Conservation (phyloP, 179 eudicot genomes). For the Corrigiola litoralis region DNA sequence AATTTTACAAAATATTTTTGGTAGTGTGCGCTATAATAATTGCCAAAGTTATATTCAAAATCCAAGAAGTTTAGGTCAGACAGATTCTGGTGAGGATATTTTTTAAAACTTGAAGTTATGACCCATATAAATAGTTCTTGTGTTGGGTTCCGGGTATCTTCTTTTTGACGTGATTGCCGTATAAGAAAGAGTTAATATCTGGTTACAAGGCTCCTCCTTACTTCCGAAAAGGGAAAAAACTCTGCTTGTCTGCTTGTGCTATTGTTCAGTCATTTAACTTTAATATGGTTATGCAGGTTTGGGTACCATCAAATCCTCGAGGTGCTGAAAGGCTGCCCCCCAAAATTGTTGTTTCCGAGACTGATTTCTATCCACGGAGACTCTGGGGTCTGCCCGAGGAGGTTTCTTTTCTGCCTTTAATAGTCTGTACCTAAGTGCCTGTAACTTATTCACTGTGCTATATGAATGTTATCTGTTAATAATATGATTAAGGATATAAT, state of each 20-base stretch:
- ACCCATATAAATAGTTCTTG: no score
- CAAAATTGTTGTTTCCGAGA: slow-evolving; percentile 34
- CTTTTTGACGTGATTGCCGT: no score
- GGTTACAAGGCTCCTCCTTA: no score
- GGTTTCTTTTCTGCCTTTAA: slow-evolving; percentile 21
- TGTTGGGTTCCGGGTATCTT: background rate
- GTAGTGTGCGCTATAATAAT: no score
- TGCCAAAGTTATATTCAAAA: no score
- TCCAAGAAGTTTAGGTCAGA: no score
- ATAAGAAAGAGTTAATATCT: no score
- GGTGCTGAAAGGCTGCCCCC: slow-evolving; percentile 55
- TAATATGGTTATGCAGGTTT: slow-evolving; percentile 22
- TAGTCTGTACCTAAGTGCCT: background rate
- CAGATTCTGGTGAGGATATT: no score
- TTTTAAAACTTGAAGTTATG: no score
- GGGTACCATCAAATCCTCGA: slow-evolving; percentile 39
- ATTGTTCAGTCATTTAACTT: background rate
- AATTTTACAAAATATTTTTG: no score
- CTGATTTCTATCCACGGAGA: slow-evolving; percentile 42
- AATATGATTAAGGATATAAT: background rate
- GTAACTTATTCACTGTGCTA: no score
- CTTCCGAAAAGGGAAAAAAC: background rate
- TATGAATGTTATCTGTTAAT: background rate
- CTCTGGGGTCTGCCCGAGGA: slow-evolving; percentile 44
- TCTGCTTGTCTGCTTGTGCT: background rate